phyloP scores from a whole-genome alignment of 2,329 filamentous ascomycete genomes.

The Ophiostoma sp. region DNA sequence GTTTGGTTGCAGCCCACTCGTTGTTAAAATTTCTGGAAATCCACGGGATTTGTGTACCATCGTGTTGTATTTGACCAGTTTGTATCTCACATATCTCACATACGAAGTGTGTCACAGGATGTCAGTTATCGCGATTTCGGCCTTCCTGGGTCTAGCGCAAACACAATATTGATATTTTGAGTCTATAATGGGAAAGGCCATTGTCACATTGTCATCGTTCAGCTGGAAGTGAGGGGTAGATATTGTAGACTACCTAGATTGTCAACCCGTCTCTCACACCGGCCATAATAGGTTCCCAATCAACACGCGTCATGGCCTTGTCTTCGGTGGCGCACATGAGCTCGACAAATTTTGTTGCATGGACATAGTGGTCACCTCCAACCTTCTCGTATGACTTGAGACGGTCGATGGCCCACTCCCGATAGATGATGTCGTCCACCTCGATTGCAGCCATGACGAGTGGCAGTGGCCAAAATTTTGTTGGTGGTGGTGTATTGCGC shows the following conservation, averaged over 20 bases:
- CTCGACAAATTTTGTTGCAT: slow-evolving; percentile 2
- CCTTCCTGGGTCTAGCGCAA: neutral
- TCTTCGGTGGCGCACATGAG: slow-evolving; percentile 1
- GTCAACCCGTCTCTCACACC: neutral
- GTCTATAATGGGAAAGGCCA: neutral
- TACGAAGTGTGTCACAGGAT: neutral
- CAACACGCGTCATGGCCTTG: neutral
- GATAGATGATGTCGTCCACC: slow-evolving; percentile 14
- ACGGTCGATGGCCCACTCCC: slow-evolving; percentile 10
- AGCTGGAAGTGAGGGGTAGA: neutral
- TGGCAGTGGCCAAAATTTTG: slow-evolving; percentile 18
- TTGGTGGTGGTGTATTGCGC: neutral
- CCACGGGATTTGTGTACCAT: too few relatives aligned
- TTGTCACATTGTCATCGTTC: neutral
- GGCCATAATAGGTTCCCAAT: slow-evolving; percentile 15
- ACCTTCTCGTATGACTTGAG: neutral
- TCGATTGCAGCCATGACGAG: slow-evolving; percentile 14
- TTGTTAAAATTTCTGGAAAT: neutral
- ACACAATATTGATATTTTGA: neutral
- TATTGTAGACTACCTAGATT: neutral
- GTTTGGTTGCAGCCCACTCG: neutral
- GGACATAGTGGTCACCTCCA: slow-evolving; percentile 10
- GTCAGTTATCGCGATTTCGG: neutral
- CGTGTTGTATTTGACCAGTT: neutral
- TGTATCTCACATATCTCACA: neutral